Percentiles rank a stretch among this genome's conserved stretches.
These are phyloP conservation scores for Fusarium sp. DNA, from an alignment of 2,329 filamentous ascomycete genomes.

Conservation along the genomic window DNA sequence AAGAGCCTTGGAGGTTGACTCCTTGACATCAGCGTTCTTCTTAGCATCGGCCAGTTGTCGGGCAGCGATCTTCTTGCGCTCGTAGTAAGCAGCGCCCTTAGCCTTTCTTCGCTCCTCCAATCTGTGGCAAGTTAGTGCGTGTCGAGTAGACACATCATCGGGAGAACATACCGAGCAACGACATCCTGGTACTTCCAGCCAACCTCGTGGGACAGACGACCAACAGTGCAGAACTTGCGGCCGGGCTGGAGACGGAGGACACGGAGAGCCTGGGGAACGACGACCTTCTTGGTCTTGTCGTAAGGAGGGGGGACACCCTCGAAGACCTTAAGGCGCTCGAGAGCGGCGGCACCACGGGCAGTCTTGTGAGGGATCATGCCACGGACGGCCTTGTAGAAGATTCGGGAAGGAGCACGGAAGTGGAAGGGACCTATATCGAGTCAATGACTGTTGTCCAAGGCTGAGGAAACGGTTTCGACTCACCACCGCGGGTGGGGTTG, in stretches of 20 bases:
- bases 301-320: conserved; percentile 99
- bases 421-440: conserved; percentile 87
- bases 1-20: conserved; percentile 88
- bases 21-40: conserved; percentile 88
- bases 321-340: conserved; percentile 99
- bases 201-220: conserved; percentile 97
- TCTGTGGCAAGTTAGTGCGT: conserved; percentile 61
- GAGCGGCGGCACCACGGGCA: conserved; percentile 91
- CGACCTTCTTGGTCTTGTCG: conserved; percentile 99
- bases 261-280: conserved; percentile 97
- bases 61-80: conserved; percentile 97
- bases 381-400: conserved; percentile 99
- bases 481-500: conserved; percentile 99
- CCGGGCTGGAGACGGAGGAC: conserved; percentile 97
- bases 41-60: conserved; percentile 92
- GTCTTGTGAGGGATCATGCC: conserved; percentile 99
- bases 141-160: not conserved
- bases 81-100: conserved; percentile 99
- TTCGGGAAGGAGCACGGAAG: conserved; percentile 98
- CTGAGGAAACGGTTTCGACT: conserved; percentile 54
- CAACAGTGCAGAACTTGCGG: conserved; percentile 99
- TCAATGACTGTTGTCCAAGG: conserved; percentile 51
- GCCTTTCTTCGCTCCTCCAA: conserved; percentile 99
- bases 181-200: conserved; percentile 99
- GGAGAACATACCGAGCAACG: conserved; percentile 86